A percentile compares a stretch with the other conserved stretches of the same genome.
These are phyloP conservation scores for Sechiopsis laciniata DNA, from an alignment of 306 rosid species.

Conservation along the genomic window DNA sequence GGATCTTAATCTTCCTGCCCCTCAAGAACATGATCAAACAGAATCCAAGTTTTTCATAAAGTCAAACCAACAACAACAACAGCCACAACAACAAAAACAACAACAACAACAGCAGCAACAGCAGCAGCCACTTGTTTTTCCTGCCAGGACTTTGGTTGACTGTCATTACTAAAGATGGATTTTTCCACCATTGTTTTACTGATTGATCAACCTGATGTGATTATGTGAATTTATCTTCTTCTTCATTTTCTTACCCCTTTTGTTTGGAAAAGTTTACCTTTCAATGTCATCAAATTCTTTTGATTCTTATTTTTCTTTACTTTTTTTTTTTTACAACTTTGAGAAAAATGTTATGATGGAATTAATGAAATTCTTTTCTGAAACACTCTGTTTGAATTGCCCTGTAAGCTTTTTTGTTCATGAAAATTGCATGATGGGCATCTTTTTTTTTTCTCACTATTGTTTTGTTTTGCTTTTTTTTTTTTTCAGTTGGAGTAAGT, in stretches of 20 bases:
- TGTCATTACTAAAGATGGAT: constrained; percentile 64
- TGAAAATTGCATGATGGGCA: constrained; percentile 48
- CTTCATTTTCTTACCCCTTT: neutral
- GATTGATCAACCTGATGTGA: constrained; percentile 14
- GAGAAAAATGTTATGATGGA: constrained; percentile 11
- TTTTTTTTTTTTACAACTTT: neutral
- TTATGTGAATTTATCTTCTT: constrained; percentile 9
- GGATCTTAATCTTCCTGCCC: constrained; percentile 98
- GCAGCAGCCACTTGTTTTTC: constrained; percentile 38
- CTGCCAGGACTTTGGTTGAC: constrained; percentile 82
- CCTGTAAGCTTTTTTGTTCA: constrained; percentile 27
- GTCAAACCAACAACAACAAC: constrained; percentile 29
- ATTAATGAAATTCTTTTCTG: constrained; percentile 20
- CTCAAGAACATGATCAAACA: constrained; percentile 71
- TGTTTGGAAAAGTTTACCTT: constrained; percentile 22
- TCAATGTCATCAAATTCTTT: constrained; percentile 39
- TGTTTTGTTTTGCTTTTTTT: constrained; percentile 21
- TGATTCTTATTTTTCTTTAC: constrained; percentile 24
- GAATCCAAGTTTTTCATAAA: constrained; percentile 56
- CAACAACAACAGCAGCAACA: constrained; percentile 34
- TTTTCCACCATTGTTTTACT: neutral
- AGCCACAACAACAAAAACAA: constrained; percentile 30
- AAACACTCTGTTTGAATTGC: neutral
- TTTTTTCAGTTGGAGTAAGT: constrained; percentile 11
- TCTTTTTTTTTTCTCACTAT: constrained; percentile 20